phyloP scores from a whole-genome alignment of 2,329 filamentous ascomycete genomes.

The Blastomyces parvus region DNA sequence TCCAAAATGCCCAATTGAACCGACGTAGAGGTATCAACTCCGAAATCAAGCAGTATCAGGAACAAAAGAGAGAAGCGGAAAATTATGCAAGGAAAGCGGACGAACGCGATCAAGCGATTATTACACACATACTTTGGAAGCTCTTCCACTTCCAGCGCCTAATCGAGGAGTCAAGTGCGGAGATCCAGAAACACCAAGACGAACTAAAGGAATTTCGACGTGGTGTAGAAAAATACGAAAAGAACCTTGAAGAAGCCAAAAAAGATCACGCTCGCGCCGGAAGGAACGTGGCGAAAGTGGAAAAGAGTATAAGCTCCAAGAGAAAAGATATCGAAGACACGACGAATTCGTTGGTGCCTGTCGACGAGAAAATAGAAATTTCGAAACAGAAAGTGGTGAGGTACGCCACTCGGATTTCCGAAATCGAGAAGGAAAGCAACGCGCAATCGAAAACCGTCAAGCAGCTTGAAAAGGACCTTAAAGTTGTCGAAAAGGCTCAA shows the following conservation, averaged over 20 bases:
- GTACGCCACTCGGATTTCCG: constrained; percentile 57
- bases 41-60: constrained; percentile 94
- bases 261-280: constrained; percentile 70
- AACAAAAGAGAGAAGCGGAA: constrained; percentile 92
- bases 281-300: constrained; percentile 69
- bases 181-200: constrained; percentile 89
- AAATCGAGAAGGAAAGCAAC: constrained; percentile 67
- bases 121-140: constrained; percentile 93
- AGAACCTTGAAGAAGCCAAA: constrained; percentile 68
- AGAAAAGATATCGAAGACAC: constrained; percentile 81
- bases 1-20: constrained; percentile 79
- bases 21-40: constrained; percentile 90
- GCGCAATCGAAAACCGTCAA: constrained; percentile 58
- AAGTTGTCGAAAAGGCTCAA: constrained; percentile 79
- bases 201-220: constrained; percentile 88
- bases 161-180: constrained; percentile 81
- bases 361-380: constrained; percentile 84
- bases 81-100: constrained; percentile 85
- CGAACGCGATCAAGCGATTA: constrained; percentile 80
- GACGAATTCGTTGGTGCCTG: constrained; percentile 73
- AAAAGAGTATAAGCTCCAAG: constrained; percentile 74
- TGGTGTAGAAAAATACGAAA: constrained; percentile 75
- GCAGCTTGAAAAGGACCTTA: constrained; percentile 70
- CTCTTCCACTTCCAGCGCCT: constrained; percentile 88
- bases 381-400: constrained; percentile 61